phyloP scores from a whole-genome alignment of 2,329 filamentous ascomycete species.

The Pseudogymnoascus sp. region DNA sequence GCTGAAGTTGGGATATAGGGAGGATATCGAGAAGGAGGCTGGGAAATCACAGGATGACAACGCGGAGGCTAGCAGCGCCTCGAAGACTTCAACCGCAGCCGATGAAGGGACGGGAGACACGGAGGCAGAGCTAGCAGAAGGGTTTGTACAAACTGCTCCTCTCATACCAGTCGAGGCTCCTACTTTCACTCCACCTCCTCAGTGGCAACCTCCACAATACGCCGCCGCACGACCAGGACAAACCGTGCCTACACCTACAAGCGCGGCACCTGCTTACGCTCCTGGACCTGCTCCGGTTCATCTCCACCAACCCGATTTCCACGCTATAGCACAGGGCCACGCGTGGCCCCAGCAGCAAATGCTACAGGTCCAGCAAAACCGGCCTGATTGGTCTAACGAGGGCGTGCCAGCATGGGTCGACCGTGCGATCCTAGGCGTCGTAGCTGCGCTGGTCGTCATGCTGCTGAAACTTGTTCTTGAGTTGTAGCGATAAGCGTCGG shows the following conservation, averaged over 20 bases:
- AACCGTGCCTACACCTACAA: constrained; percentile 29
- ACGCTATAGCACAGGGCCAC: neutral
- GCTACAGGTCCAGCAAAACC: neutral
- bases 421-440: constrained; percentile 66
- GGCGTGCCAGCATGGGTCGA: constrained; percentile 71
- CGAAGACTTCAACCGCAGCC: neutral
- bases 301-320: neutral
- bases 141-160: constrained; percentile 47
- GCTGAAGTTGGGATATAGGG: constrained; percentile 59
- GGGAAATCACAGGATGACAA: constrained; percentile 12
- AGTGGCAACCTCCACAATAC: constrained; percentile 18
- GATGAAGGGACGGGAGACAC: constrained; percentile 23
- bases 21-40: constrained; percentile 51
- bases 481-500: neutral
- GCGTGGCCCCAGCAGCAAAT: neutral
- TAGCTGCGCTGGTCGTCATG: constrained; percentile 64
- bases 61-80: neutral
- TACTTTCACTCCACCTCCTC: constrained; percentile 12
- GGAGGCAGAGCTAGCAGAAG: constrained; percentile 48
- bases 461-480: constrained; percentile 46
- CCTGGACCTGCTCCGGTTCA: neutral
- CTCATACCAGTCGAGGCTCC: constrained; percentile 16
- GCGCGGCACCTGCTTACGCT: constrained; percentile 14
- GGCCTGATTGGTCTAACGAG: constrained; percentile 32
- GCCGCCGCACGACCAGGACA: constrained; percentile 26